These are phyloP conservation scores for Takashimella koratensis DNA, from an alignment of 1,284 basidiomycete species.

Conservation along the genomic window DNA sequence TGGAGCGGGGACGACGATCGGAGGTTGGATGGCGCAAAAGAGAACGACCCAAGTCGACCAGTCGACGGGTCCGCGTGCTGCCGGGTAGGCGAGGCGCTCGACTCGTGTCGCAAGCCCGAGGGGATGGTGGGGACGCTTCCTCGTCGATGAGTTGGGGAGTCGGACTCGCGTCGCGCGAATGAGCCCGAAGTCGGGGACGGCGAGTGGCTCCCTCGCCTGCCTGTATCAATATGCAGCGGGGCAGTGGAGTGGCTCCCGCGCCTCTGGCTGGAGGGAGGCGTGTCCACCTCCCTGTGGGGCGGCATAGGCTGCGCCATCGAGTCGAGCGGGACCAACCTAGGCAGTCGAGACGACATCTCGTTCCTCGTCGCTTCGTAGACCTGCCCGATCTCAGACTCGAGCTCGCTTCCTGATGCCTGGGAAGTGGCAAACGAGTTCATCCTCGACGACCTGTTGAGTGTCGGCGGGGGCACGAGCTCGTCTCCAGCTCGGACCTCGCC, in stretches of 20 bases:
- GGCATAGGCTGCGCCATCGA: not conserved
- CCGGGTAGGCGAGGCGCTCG: not conserved
- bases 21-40: not conserved
- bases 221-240: not conserved
- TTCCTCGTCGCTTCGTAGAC: conserved; percentile 19
- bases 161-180: not conserved
- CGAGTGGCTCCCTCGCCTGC: not conserved
- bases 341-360: conserved; percentile 13
- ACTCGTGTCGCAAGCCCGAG: not conserved
- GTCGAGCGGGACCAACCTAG: not conserved
- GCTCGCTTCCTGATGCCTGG: conserved; percentile 18
- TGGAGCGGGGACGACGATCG: not conserved
- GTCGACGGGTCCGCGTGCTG: not conserved
- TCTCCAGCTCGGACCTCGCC: not conserved
- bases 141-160: not conserved
- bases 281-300: not conserved
- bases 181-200: not conserved
- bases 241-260: not conserved
- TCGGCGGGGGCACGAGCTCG: not conserved
- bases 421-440: conserved; percentile 20
- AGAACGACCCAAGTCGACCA: not conserved
- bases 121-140: not conserved
- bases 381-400: conserved; percentile 31
- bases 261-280: not conserved
- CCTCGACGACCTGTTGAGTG: not conserved